phyloP scores from a whole-genome alignment of 1,284 basidiomycete species.

The Cutaneotrichosporon arboriforme region DNA sequence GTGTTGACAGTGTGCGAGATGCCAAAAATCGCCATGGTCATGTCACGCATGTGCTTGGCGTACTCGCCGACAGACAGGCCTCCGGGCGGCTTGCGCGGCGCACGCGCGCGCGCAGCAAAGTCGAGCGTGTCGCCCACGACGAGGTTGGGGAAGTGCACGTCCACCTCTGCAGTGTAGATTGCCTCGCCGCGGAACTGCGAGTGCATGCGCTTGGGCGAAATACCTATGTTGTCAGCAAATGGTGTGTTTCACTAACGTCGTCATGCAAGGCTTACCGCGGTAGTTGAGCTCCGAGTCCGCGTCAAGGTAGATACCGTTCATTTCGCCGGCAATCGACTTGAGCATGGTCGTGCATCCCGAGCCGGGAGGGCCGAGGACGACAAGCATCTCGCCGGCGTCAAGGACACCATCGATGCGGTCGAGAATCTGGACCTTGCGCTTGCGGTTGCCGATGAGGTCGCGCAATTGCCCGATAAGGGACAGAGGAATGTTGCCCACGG shows the following conservation, averaged over 20 bases:
- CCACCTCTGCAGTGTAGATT: conserved; percentile 51
- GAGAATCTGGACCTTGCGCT: conserved; percentile 51
- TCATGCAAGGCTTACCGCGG: conserved; percentile 32
- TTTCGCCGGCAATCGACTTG: conserved; percentile 56
- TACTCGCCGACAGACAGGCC: conserved; percentile 45
- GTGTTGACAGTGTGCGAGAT: conserved; percentile 53
- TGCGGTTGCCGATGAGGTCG: conserved; percentile 41
- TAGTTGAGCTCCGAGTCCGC: conserved; percentile 47
- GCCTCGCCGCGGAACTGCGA: conserved; percentile 48
- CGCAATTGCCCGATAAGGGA: conserved; percentile 38
- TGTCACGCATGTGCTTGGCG: conserved; percentile 48
- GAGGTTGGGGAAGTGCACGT: conserved; percentile 54
- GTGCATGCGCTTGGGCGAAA: conserved; percentile 45
- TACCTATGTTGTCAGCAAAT: conserved; percentile 24
- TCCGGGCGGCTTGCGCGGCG: conserved; percentile 46
- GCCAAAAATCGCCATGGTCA: conserved; percentile 53
- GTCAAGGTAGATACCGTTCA: conserved; percentile 50
- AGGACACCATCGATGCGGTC: conserved; percentile 50
- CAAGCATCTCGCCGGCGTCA: conserved; percentile 53
- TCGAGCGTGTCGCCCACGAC: conserved; percentile 51
- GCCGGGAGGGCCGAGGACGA: conserved; percentile 60
- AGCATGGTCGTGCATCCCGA: conserved; percentile 56
- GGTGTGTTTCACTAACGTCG: neutral
- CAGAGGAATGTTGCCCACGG: conserved; percentile 49
- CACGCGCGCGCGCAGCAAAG: conserved; percentile 41